Evolutionary conservation across 1,284 basidiomycete genomes (phyloP), one percentile per base, ranked within the genome.

Genomic region (Leccinum solheimii): DNA sequence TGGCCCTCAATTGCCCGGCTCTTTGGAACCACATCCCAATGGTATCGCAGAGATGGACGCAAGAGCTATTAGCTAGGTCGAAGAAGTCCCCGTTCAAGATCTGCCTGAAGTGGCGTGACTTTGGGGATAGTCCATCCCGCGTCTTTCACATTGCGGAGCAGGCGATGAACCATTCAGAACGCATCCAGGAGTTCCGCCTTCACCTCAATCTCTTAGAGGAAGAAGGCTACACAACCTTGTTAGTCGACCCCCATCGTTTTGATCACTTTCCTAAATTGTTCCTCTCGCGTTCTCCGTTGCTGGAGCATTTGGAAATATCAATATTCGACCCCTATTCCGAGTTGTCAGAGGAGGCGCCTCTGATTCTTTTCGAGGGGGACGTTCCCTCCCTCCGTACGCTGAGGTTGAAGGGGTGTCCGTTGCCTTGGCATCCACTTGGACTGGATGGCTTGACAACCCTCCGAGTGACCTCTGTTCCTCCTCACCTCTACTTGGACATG

Each of bases 1-100:
- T 76, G n/a, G 75, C 77, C 3, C 61, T 77, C 4, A 66, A 59
- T 9, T 71, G 66, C 50, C 34, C 34, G 5, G 34, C 13, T 34
- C 34, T 34, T 34, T 34, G 34, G 34, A 34, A 34, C 34, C 34
- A 34, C 34, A 34, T 34, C 34, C 34, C 34, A 13, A 34, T 34
- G 13, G 11, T 34, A 13, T 34, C 34, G 34, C 34, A 34, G 11
- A 34, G 34, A 13, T 34, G 34, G 34, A 6, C 34, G 34, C 34
- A 34, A 34, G 34, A 34, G 34, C 34, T 34, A 34, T 34, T 34
- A 34, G 34, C 34, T 34, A 34, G 34, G 34, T 13, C 34, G 34
- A 34, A 34, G 34, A 34, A 34, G 34, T 34, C 11, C 13, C 13
- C 34, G 13, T 34, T 34, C 34, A 34, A 34, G 34, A 34, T 34